Percentiles rank a stretch among this genome's conserved stretches.
Conservation (phyloP, 768 basidiomycete species). For the Hortiboletus campestris region DNA sequence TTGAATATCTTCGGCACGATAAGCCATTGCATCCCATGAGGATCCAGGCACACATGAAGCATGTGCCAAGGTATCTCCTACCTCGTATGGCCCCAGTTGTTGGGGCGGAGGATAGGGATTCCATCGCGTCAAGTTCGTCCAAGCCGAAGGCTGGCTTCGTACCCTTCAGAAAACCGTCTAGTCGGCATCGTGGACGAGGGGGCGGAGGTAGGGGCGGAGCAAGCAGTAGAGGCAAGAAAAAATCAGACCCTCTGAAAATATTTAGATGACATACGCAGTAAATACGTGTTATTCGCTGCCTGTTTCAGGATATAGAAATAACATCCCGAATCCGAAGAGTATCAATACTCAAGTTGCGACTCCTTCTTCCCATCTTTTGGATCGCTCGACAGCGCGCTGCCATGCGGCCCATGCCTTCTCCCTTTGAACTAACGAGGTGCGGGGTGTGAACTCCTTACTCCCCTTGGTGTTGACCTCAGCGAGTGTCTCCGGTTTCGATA, state of each 20-base stretch:
- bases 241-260: conserved; percentile 80
- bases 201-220: conserved; percentile 40
- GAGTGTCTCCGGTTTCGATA: conserved; percentile 79
- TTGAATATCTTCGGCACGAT: conserved; percentile 92
- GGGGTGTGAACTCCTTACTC: conserved; percentile 65
- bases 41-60: conserved; percentile 92
- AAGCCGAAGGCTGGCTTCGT: conserved; percentile 53
- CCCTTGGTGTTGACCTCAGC: conserved; percentile 85
- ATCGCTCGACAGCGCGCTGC: conserved; percentile 86
- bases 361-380: conserved; percentile 76
- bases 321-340: background rate
- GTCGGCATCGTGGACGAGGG: conserved; percentile 52
- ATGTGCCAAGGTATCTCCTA: conserved; percentile 89
- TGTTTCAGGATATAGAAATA: background rate
- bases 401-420: conserved; percentile 73
- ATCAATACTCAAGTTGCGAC: conserved; percentile 25
- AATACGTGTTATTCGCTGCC: background rate
- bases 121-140: conserved; percentile 5
- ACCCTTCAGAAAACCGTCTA: conserved; percentile 64
- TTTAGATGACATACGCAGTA: conserved; percentile 41
- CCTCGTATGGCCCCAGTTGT: conserved; percentile 63
- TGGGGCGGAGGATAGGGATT: conserved; percentile 34
- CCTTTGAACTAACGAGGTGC: conserved; percentile 49
- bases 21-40: conserved; percentile 89
- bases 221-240: conserved; percentile 52